Evolutionary conservation across 169 alveolate species (phyloP), one percentile per base, ranked within the genome.

Genomic region (Eimeria mitis): DNA sequence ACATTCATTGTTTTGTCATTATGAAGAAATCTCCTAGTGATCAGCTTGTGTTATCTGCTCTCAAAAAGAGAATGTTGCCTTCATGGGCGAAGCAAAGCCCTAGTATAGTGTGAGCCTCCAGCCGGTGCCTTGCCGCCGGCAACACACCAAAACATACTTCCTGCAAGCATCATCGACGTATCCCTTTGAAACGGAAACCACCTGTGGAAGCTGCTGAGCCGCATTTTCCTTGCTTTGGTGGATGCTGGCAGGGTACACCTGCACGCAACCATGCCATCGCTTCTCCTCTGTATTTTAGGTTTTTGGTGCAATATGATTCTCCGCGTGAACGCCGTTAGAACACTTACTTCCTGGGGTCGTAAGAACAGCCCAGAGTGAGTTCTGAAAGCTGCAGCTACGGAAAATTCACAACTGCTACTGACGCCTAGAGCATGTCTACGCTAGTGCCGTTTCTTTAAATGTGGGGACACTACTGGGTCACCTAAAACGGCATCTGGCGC

Each of bases 111-210:
- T 34, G 54, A 40, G 40, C 6, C 52, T 19, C 54, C 47, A 68
- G 44, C 28, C 28, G 6, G 34, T 68, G 49, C 78, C 49, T n/a
- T 13, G 28, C 47, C 34, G 78, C 47, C 8, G 78, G 83, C 54
- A 73, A 25, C 83, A 40, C 83, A 73, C 34, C n/a, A 73, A 16
- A 37, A 19, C 83, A 73, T 73, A 73, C 83, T 40, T 73, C 83
- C 83, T 73, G 83, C 83, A 73, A 21, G 19, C 83, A 73, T 14
- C 14, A 14, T 40, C 37, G 47, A 6, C 21, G 5, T 34, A 5
- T 28, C 78, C 78, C 7, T 68, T 8, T 2, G 83, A 11, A 73
- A 16, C 1, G 40, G 21, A n/a, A 73, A 37, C 54, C 54, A 21
- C 52, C 19, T 25, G 6, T 37, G 81, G 81, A 54, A 14, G 14